phyloP scores from a whole-genome alignment of 495 filamentous ascomycete genomes.

The Xylaria palmicola region DNA sequence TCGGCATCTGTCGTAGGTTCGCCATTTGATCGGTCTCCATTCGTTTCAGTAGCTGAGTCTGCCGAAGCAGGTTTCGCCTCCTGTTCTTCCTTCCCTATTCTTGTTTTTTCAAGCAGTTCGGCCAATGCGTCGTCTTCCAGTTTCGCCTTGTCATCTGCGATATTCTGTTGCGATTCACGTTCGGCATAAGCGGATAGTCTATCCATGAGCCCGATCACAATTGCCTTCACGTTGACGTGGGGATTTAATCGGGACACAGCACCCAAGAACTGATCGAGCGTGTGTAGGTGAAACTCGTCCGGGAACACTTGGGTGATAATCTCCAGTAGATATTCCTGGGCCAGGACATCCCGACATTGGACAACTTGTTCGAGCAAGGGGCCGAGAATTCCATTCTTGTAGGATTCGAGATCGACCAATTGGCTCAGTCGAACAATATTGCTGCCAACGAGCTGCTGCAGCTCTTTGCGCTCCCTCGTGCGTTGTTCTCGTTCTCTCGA shows the following conservation, averaged over 20 bases:
- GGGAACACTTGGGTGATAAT: constrained; percentile 99
- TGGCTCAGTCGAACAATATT: constrained; percentile 95
- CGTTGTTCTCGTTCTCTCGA: constrained; percentile 90
- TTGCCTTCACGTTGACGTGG: constrained; percentile 95
- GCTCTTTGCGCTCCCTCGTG: constrained; percentile 90
- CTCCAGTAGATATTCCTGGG: constrained; percentile 95
- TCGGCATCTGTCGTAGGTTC: constrained; percentile 33
- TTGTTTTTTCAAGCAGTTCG: constrained; percentile 72
- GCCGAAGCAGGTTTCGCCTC: constrained; percentile 21
- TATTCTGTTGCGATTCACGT: constrained; percentile 74
- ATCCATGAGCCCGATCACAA: constrained; percentile 97
- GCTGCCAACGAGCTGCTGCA: constrained; percentile 92
- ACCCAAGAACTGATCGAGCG: constrained; percentile 87
- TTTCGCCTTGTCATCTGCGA: constrained; percentile 67
- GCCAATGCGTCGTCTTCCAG: constrained; percentile 81
- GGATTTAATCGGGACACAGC: constrained; percentile 90
- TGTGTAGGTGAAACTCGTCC: constrained; percentile 96
- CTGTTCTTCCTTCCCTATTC: constrained; percentile 61
- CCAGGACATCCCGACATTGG: constrained; percentile 93
- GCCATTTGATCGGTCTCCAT: constrained; percentile 31
- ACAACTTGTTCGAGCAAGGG: constrained; percentile 95
- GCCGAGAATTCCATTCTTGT: constrained; percentile 85
- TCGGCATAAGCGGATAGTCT: constrained; percentile 89
- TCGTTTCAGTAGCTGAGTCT: constrained; percentile 24
- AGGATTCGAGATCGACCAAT: constrained; percentile 88